Base-by-base conservation (phyloP, 2,329 filamentous ascomycete genomes). In the Pseudopithomyces chartarum region DNA sequence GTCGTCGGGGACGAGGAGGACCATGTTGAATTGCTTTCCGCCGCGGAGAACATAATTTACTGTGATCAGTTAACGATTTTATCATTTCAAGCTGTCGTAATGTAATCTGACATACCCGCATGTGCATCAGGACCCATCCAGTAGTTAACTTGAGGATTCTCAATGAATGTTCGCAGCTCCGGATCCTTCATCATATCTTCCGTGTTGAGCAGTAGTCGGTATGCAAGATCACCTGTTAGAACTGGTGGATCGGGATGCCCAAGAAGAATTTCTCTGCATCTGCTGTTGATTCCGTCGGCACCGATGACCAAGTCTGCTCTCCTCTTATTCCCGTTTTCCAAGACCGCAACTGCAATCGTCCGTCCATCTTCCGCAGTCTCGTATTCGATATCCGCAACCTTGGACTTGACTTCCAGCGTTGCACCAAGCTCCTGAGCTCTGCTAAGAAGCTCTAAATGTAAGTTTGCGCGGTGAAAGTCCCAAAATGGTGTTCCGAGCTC, bases 381-480 rank as follows among this genome's bases (percentile, higher is more conserved):
- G 26, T 78, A 69, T 36, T 72, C 65, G 10, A 85, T 73, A 60
- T 77, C 70, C 2, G 75, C 69, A 0, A 84, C 79, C 43, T 77
- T 74, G 1, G 80, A 71, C 36, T 77, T 79, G 22, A 78, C 79
- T 15, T 76, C 73, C n/a, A 85, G 60, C 11, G 65, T 68, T 0
- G 77, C 81, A 0, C 84, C 84, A 0, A 85, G 69, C 54, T 82
- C 79, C 3, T 74, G 52, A 3, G 82, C 81, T 34, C 81, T 67
- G 2, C 79, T 73, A 2, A 85, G 62, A 5, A 85, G 70, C 39
- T 76, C 79, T 33, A 69, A 73, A 39, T 85, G 83, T 19, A 85
- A 63, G 57, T 83, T 80, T 2, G 82, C 81, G 10, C 83, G 78
- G 61, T 85, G 83, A 39, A 85, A 84, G 59, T 85, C 82, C 71